Evolutionary conservation across 225 moss, liverwort and hornwort genomes (phyloP).

Genomic region (Bryoerythrophyllum caledonicum): DNA sequence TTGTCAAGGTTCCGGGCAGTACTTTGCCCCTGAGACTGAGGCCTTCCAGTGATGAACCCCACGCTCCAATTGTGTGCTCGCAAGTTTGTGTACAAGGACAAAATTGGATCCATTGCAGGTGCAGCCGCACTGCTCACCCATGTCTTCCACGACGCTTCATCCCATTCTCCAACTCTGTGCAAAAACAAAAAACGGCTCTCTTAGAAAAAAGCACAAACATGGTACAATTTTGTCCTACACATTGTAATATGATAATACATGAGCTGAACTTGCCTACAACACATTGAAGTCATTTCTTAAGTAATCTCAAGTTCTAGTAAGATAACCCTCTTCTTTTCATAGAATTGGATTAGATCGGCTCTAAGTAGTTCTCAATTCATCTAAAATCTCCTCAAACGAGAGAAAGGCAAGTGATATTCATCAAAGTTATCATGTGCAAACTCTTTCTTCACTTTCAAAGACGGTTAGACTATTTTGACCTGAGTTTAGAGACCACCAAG

Average conservation of each 20-base stretch:
- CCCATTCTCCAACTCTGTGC: slow-evolving; percentile 58
- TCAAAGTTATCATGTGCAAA: no score
- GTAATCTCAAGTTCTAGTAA: no score
- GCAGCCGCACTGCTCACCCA: slow-evolving; percentile 67
- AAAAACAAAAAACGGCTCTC: neutral
- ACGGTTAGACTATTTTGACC: no score
- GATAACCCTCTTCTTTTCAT: no score
- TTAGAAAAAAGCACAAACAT: slow-evolving; percentile 10
- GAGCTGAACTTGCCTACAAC: neutral
- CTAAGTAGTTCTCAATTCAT: no score
- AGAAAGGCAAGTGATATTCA: no score
- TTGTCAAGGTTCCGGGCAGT: slow-evolving; percentile 63
- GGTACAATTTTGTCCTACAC: neutral
- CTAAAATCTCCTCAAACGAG: no score
- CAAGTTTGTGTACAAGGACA: slow-evolving; percentile 65
- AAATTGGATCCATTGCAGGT: slow-evolving; percentile 50
- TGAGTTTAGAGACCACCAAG: no score
- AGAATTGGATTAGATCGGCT: no score
- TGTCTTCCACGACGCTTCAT: slow-evolving; percentile 47
- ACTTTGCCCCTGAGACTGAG: slow-evolving; percentile 48
- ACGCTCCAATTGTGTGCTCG: slow-evolving; percentile 66
- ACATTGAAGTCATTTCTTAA: neutral
- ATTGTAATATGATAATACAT: neutral
- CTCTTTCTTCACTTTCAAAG: no score
- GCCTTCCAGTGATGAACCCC: slow-evolving; percentile 78